These are phyloP conservation scores for Acacia melanoxylon DNA, from an alignment of 306 rosid genomes.

Conservation along the genomic window DNA sequence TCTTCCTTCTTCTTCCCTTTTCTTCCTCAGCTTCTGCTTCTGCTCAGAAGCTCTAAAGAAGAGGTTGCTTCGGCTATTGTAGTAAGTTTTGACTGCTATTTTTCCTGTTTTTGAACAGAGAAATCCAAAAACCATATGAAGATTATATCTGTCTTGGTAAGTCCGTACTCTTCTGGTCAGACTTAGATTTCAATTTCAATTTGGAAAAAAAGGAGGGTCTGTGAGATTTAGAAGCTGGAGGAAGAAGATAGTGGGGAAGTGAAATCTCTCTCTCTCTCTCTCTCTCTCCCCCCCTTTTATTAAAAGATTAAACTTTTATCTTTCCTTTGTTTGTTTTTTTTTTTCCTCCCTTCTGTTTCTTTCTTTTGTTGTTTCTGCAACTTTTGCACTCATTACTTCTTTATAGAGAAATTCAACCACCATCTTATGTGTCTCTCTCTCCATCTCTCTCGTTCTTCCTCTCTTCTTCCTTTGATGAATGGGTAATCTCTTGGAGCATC, in stretches of 20 bases:
- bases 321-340: neutral
- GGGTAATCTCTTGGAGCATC: slow-evolving; percentile 38
- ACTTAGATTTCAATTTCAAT: slow-evolving; percentile 40
- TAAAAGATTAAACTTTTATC: neutral
- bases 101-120: slow-evolving; percentile 7
- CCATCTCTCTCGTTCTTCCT: neutral
- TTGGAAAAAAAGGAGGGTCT: slow-evolving; percentile 34
- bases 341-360: too few species aligned
- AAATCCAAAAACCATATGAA: neutral
- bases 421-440: slow-evolving; percentile 29
- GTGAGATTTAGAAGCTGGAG: neutral
- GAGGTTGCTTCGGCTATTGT: slow-evolving; percentile 62
- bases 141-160: slow-evolving; percentile 53
- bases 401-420: slow-evolving; percentile 63
- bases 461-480: slow-evolving; percentile 35
- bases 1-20: slow-evolving; percentile 4
- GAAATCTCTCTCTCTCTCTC: neutral
- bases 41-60: slow-evolving; percentile 27
- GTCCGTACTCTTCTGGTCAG: slow-evolving; percentile 27
- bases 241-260: neutral
- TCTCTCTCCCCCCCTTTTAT: neutral
- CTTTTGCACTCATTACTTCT: slow-evolving; percentile 41
- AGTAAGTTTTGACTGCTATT: slow-evolving; percentile 47
- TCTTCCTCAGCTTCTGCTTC: neutral
- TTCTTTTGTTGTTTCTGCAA: slow-evolving; percentile 39